A percentile compares a stretch with the other conserved stretches of the same genome.
phyloP scores from a whole-genome alignment of 2,329 filamentous ascomycete genomes.

The Alternaria dauci region DNA sequence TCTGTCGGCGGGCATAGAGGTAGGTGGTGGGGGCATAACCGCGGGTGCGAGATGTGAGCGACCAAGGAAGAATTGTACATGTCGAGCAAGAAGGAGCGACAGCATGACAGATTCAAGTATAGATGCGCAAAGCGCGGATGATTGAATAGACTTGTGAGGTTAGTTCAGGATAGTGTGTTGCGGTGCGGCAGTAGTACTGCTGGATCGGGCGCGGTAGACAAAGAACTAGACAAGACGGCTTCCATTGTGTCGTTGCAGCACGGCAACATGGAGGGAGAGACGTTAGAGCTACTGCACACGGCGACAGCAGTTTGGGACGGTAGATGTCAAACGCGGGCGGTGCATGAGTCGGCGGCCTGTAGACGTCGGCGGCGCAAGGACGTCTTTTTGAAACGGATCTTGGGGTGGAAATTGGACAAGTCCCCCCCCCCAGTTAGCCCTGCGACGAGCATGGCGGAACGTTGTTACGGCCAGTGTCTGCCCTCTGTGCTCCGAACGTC shows the following conservation, averaged over 20 bases:
- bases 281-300: constrained; percentile 8
- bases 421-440: background rate
- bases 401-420: constrained; percentile 1
- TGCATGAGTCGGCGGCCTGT: constrained; percentile 15
- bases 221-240: background rate
- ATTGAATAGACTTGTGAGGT: background rate
- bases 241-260: background rate
- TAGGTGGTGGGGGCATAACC: background rate
- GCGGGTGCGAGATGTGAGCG: background rate
- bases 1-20: background rate
- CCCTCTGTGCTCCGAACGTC: constrained; percentile 1
- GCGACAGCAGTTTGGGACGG: constrained; percentile 3
- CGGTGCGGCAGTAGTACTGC: background rate
- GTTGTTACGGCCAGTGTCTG: background rate
- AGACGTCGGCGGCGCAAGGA: constrained; percentile 9
- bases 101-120: background rate
- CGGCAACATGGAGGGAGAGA: background rate
- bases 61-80: background rate
- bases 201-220: background rate
- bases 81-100: background rate
- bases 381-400: constrained; percentile 11
- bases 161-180: background rate
- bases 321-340: constrained; percentile 17
- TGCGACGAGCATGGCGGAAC: background rate
- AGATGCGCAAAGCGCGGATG: background rate